Base-by-base conservation (phyloP, 331 rosid genomes). In the Rhamnella rubrinervis region DNA sequence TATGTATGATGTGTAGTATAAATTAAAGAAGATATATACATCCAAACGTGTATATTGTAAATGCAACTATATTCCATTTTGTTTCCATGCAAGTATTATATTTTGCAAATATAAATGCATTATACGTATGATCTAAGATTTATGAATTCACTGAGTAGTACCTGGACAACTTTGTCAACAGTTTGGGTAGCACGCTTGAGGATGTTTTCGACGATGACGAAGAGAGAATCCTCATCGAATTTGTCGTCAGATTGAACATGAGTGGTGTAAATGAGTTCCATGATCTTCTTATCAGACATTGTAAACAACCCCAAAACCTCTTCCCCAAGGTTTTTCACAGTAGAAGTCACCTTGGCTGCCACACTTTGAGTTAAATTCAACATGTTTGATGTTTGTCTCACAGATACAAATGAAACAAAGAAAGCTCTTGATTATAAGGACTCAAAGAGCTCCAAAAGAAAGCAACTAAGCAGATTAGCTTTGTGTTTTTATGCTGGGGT, bases 161-260 rank as follows among this genome's bases (percentile, higher is more conserved):
- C 89, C 90, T 77, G 87, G 16, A 82, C 86, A 23, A 80, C 50
- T 37, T 67, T 80, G 66, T 86, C 89, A 35, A 84, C 86, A 59
- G 75, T 72, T 60, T 69, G 81, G 23, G 86, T 84, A 2, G 88
- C 78, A 39, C 69, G 88, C 18, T 74, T 80, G 18, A 89, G 79
- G 41, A 83, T 78, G 66, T 72, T 82, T 8, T 88, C 84, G 5
- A 61, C 74, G 20, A 86, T 47, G 15, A 16, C 7, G 25, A 83
- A 86, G 9, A 86, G 86, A 14, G 88, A 77, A 51, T 63, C 77
- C 0, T 46, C 87, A 9, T 85, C 86, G 28, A 87, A 82, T 8
- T 80, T 69, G 0, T 80, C 70, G 60, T 84, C 78, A 20, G 56
- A 68, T 40, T 82, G 88, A 19, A 85, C 88, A 78, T 85, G 88